Evolutionary conservation across 306 rosid genomes (phyloP).

Genomic region (Vigna hirtella): DNA sequence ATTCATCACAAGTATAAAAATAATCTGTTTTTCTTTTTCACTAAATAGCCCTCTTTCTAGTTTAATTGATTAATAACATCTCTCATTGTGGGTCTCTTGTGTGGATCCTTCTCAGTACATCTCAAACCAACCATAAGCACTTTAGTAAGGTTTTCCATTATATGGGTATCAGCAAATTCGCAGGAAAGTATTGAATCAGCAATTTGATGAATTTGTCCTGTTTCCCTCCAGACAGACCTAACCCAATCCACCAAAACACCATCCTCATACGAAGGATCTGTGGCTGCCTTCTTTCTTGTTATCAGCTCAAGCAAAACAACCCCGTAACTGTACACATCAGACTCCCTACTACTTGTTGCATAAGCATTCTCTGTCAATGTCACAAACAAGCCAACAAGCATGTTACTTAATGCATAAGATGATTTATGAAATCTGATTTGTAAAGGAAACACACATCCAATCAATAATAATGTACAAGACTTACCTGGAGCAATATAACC

Average conservation of each 20-base stretch:
- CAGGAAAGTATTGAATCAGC: conserved; percentile 61
- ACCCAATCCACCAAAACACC: conserved; percentile 63
- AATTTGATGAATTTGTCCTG: conserved; percentile 53
- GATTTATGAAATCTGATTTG: background rate
- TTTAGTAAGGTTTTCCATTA: conserved; percentile 52
- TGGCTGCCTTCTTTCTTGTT: conserved; percentile 73
- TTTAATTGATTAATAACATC: conserved; percentile 51
- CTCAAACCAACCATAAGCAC: conserved; percentile 66
- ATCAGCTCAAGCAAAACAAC: conserved; percentile 82
- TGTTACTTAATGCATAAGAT: background rate
- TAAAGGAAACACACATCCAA: conserved; percentile 27
- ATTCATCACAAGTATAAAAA: no score
- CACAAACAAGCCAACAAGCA: background rate
- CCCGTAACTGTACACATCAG: conserved; percentile 81
- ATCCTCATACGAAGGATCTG: conserved; percentile 62
- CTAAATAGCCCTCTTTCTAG: no score
- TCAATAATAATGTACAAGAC: background rate
- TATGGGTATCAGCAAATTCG: conserved; percentile 53
- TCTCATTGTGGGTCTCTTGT: background rate
- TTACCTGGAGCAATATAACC: conserved; percentile 93
- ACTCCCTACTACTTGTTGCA: conserved; percentile 55
- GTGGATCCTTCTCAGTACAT: conserved; percentile 67
- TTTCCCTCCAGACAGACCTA: conserved; percentile 55
- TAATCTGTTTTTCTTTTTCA: no score
- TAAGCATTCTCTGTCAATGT: conserved; percentile 70